These are phyloP conservation scores for Noccaea bulbosa DNA, from an alignment of 345 rosid species.

Conservation along the genomic window DNA sequence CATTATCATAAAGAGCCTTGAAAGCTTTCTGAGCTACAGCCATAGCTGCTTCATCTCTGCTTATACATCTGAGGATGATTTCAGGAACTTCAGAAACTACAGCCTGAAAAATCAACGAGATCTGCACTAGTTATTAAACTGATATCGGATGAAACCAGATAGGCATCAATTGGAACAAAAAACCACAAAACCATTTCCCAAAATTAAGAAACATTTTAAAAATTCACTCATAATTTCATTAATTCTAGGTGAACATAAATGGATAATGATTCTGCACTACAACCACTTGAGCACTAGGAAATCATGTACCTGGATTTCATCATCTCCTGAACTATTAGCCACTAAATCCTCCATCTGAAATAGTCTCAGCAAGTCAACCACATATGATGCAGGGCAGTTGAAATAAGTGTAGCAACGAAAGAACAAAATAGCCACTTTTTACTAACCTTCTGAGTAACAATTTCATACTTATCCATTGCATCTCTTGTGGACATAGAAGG, in stretches of 20 bases:
- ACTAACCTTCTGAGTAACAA: conserved; percentile 81
- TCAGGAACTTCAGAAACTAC: conserved; percentile 91
- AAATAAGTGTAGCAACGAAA: conserved; percentile 1
- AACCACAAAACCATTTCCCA: background rate
- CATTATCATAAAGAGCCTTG: conserved; percentile 85
- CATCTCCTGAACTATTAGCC: conserved; percentile 69
- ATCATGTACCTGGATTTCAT: conserved; percentile 80
- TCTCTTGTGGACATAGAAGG: conserved; percentile 83
- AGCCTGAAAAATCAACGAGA: conserved; percentile 54
- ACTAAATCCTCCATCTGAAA: conserved; percentile 85
- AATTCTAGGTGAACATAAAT: conserved; percentile 2
- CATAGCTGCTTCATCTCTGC: conserved; percentile 95
- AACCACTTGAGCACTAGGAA: conserved; percentile 17
- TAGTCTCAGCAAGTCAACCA: conserved; percentile 36
- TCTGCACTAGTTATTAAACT: conserved; percentile 4
- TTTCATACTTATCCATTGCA: conserved; percentile 87
- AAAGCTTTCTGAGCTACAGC: conserved; percentile 99
- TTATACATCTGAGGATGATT: conserved; percentile 87
- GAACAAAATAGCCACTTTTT: background rate
- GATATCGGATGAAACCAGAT: conserved; percentile 20
- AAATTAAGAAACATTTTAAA: background rate
- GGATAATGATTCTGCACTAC: background rate
- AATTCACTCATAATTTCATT: background rate
- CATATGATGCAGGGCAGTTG: conserved; percentile 9
- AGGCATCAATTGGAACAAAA: conserved; percentile 1